Percentiles rank a stretch among this genome's conserved stretches.
These are phyloP conservation scores for Rhynchospora breviuscula DNA, from an alignment of 176 grass and related monocot genomes.

Conservation along the genomic window DNA sequence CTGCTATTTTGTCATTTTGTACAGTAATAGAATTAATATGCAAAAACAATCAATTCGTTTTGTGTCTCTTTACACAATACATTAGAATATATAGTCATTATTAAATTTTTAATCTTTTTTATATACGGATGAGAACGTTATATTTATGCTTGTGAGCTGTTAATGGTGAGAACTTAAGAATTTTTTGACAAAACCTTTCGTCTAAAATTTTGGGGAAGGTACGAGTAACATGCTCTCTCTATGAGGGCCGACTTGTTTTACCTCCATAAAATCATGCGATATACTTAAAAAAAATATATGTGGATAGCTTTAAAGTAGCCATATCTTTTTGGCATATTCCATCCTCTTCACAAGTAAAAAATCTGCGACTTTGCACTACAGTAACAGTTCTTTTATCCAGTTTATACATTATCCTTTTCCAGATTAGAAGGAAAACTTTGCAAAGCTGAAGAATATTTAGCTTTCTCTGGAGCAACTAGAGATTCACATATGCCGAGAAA, in stretches of 20 bases:
- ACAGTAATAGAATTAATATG: not conserved
- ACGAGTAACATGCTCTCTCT: not conserved
- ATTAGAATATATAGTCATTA: not conserved
- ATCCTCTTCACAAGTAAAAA: not conserved
- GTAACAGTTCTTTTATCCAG: too few species aligned
- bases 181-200: not conserved
- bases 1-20: not conserved
- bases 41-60: not conserved
- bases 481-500: not conserved
- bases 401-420: not conserved
- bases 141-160: not conserved
- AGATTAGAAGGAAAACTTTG: not conserved
- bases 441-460: not conserved
- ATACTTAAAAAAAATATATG: not conserved
- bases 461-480: not conserved
- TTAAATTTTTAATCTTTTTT: not conserved
- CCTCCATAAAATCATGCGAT: not conserved
- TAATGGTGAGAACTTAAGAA: not conserved
- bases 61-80: not conserved
- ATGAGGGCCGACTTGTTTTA: not conserved
- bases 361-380: not conserved
- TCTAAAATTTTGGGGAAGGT: not conserved
- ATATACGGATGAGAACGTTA: not conserved
- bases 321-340: too few species aligned
- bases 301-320: not conserved